A percentile compares a stretch with the other conserved stretches of the same genome.
Conservation (phyloP, 2,329 filamentous ascomycete genomes). For the Cyclaneusma minus region DNA sequence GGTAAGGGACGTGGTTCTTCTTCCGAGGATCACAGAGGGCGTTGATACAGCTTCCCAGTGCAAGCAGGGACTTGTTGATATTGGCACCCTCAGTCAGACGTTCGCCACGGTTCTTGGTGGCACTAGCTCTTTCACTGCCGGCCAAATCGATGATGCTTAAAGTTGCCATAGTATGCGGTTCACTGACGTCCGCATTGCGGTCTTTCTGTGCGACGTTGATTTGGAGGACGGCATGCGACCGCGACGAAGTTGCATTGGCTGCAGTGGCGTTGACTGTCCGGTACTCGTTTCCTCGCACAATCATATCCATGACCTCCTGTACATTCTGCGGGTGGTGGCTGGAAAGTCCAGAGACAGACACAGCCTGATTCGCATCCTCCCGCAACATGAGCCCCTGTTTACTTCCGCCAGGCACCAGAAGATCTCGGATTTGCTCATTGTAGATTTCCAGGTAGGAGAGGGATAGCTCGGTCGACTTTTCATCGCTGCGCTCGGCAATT, state of each 20-base stretch:
- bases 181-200: conserved; percentile 78
- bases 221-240: conserved; percentile 92
- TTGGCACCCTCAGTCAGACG: conserved; percentile 87
- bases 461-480: conserved; percentile 80
- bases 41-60: conserved; percentile 94
- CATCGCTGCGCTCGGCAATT: conserved; percentile 70
- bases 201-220: conserved; percentile 95
- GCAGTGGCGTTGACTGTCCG: conserved; percentile 93
- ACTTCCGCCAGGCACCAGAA: conserved; percentile 72
- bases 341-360: conserved; percentile 79
- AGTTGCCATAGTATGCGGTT: conserved; percentile 95
- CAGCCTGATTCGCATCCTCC: conserved; percentile 85
- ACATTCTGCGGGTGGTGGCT: conserved; percentile 86
- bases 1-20: conserved; percentile 87
- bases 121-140: conserved; percentile 87
- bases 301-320: conserved; percentile 98
- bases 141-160: conserved; percentile 96
- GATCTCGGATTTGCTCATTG: conserved; percentile 94
- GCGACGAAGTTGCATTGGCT: conserved; percentile 92
- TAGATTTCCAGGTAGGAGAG: conserved; percentile 97
- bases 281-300: conserved; percentile 84
- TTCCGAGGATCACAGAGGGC: conserved; percentile 88
- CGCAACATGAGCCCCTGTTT: conserved; percentile 74
- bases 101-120: conserved; percentile 91
- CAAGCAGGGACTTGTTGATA: conserved; percentile 96